phyloP scores from a whole-genome alignment of 2,329 filamentous ascomycete species.

The Colletotrichum godetiae region DNA sequence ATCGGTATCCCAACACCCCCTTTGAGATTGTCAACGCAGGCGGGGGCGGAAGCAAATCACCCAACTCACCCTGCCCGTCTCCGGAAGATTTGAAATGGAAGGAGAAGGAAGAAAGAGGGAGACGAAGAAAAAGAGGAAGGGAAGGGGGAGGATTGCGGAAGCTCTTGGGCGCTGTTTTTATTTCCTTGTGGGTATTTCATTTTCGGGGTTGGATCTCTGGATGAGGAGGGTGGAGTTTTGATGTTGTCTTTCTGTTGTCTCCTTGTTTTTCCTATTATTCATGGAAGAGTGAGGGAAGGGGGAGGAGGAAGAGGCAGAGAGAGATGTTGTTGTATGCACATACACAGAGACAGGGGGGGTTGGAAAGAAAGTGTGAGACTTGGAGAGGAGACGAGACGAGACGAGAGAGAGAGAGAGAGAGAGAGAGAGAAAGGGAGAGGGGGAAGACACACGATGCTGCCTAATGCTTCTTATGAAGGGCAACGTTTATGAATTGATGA shows the following conservation, averaged over 20 bases:
- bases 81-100: no score
- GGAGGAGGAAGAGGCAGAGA: neutral
- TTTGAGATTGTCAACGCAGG: slow-evolving; percentile 13
- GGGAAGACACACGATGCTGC: slow-evolving; percentile 25
- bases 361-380: no score
- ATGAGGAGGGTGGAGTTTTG: neutral
- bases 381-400: no score
- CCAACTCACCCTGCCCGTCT: no score
- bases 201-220: neutral
- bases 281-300: neutral
- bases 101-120: neutral
- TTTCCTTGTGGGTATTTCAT: neutral
- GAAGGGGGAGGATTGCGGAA: neutral
- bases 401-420: no score
- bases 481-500: slow-evolving; percentile 35
- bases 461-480: slow-evolving; percentile 33
- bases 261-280: neutral
- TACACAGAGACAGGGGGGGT: neutral
- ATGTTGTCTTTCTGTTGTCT: slow-evolving; percentile 7
- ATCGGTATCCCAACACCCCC: neutral
- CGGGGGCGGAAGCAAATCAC: neutral
- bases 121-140: neutral
- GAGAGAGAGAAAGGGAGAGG: neutral
- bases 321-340: neutral
- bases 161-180: neutral